Evolutionary conservation across 2,329 filamentous ascomycete species (phyloP).

Genomic region (Fusarium hostae): DNA sequence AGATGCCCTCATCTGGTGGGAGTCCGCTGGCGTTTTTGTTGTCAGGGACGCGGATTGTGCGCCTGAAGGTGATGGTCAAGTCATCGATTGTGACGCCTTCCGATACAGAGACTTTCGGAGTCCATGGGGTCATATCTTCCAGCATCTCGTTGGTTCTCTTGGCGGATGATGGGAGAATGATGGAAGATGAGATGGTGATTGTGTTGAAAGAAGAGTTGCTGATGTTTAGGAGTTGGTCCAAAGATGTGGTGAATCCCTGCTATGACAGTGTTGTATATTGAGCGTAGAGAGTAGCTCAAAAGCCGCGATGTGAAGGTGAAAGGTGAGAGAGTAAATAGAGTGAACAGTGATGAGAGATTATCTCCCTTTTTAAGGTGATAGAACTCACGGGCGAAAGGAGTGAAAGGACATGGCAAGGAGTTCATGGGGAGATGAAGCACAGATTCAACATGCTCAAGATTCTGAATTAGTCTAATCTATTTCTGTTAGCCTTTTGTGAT

Average conservation of each 20-base stretch:
- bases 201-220: not conserved
- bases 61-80: not conserved
- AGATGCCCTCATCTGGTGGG: not conserved
- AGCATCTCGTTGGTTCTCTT: not conserved
- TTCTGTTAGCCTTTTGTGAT: too few relatives aligned
- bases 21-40: not conserved
- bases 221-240: not conserved
- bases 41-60: not conserved
- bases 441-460: not conserved
- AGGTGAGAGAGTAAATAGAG: too few relatives aligned
- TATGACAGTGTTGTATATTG: too few relatives aligned
- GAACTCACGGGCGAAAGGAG: not conserved
- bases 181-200: not conserved
- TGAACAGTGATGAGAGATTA: too few relatives aligned
- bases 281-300: too few relatives aligned
- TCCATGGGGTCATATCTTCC: not conserved
- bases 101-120: not conserved
- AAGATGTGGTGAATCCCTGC: not conserved
- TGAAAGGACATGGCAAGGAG: not conserved
- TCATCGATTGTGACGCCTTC: not conserved
- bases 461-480: not conserved
- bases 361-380: too few relatives aligned
- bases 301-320: too few relatives aligned
- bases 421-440: not conserved
- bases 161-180: not conserved